Base-by-base conservation (phyloP, 106 monocot genomes). In the Vanilla planifolia region DNA sequence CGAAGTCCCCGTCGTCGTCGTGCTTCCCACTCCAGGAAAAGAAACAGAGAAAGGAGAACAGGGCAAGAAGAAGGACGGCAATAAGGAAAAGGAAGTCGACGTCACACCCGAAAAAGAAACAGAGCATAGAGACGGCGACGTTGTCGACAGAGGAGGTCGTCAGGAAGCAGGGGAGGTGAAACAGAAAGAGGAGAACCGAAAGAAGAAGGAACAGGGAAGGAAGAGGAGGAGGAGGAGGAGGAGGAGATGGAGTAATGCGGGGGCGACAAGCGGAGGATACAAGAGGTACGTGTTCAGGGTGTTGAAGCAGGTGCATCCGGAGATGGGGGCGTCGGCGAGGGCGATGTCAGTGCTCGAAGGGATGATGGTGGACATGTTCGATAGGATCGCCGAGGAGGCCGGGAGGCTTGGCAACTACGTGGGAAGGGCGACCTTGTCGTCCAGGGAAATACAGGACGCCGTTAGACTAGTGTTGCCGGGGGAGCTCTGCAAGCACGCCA, bases 311-410 rank as follows among this genome's bases (percentile, higher is more conserved):
- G 76, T 76, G 59, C 81, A 76, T 58, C 72, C 81, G 20, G 76
- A 29, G 25, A n/a, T 80, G 63, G 62, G 52, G 35, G 44, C 61
- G 43, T 80, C 71, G 33, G 47, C 63, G 39, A 48, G 10, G 43
- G 75, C 80, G 16, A 80, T 80, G 80, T 36, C 48, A 17, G 67
- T 80, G 48, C 37, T 75, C 10, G 80, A 75, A 43, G 71, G 62
- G 58, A 75, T 80, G 75, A 75, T 76, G 80, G 36, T 41, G 0
- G 80, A 75, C 67, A 76, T 80, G 71, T 80, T 80, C 51, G 75
- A 80, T 56, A 61, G 80, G 47, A 48, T 80, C 2, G 75, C 71
- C 6, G 80, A 67, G 26, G 75, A 75, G 80, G 75, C 80, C 2
- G 60, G 67, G 27, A 14, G 62, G 48, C 63, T 78, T 15, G 40